Evolutionary conservation across 129 eudicot species (phyloP).

Genomic region (Cynara cardunculus): DNA sequence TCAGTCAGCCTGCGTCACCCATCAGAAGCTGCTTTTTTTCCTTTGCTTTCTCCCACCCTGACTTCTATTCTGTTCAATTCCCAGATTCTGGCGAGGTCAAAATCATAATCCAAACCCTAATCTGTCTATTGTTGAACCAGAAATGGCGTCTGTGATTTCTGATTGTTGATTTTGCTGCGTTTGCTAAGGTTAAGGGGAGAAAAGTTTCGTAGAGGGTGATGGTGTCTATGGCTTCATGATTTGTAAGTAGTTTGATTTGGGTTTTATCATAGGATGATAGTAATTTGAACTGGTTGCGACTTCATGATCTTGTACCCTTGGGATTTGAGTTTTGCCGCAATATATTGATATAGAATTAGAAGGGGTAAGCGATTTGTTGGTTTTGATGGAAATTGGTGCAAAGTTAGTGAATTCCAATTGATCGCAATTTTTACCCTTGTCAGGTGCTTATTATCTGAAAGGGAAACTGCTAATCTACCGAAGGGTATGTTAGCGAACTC

Average conservation of each 20-base stretch:
- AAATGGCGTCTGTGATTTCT: constrained; percentile 35
- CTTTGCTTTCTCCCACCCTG: constrained; percentile 11
- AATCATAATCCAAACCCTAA: constrained; percentile 13
- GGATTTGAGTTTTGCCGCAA: neutral
- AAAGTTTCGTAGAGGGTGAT: constrained; percentile 16
- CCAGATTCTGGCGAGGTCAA: constrained; percentile 18
- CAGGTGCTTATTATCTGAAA: neutral
- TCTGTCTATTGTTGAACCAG: constrained; percentile 2
- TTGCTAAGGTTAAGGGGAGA: neutral
- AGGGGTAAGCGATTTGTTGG: neutral
- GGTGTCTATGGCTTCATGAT: constrained; percentile 7
- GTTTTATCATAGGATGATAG: neutral
- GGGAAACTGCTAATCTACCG: neutral
- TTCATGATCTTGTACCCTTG: neutral
- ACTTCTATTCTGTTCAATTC: constrained; percentile 19
- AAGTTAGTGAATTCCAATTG: constrained; percentile 1
- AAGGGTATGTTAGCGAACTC: neutral
- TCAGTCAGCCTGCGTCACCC: constrained; percentile 23
- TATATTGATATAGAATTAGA: neutral
- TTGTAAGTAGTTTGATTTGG: constrained; percentile 9
- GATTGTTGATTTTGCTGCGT: constrained; percentile 30
- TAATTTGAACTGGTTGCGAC: neutral
- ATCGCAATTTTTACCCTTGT: neutral
- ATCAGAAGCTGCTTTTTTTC: constrained; percentile 6
- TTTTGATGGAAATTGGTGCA: constrained; percentile 4